phyloP scores from a whole-genome alignment of 1,139 yeast genomes.

The Geotrichum bryndzae region DNA sequence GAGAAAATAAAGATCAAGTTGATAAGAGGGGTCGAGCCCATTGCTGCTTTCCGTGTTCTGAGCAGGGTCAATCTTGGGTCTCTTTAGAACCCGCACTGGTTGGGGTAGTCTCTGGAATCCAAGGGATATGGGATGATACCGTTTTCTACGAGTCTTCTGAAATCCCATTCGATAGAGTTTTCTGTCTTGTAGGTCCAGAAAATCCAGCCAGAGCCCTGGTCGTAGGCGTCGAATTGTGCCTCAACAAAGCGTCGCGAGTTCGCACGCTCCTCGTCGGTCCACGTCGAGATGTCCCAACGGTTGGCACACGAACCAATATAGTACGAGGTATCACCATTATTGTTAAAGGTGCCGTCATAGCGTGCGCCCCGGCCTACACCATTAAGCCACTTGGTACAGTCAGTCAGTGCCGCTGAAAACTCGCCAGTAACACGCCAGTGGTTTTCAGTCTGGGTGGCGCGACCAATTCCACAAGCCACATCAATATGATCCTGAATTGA shows the following conservation, averaged over 20 bases:
- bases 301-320: constrained; percentile 61
- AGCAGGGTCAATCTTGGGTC: too few species aligned
- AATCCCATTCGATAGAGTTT: constrained; percentile 80
- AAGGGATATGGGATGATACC: constrained; percentile 81
- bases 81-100: constrained; percentile 51
- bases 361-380: constrained; percentile 89
- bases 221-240: constrained; percentile 85
- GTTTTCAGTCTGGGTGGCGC: constrained; percentile 44
- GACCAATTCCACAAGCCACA: constrained; percentile 61
- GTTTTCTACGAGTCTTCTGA: constrained; percentile 48
- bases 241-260: constrained; percentile 70
- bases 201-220: constrained; percentile 71
- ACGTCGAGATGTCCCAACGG: constrained; percentile 48
- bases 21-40: too few species aligned
- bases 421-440: constrained; percentile 85
- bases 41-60: too few species aligned
- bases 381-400: constrained; percentile 86
- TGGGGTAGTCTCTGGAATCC: constrained; percentile 55
- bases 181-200: constrained; percentile 95
- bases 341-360: constrained; percentile 58
- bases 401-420: constrained; percentile 92
- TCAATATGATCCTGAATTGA: constrained; percentile 55
- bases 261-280: constrained; percentile 54
- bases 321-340: constrained; percentile 33
- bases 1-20: neutral